Conservation (phyloP, 495 filamentous ascomycete species). For the Neurospora sp. region DNA sequence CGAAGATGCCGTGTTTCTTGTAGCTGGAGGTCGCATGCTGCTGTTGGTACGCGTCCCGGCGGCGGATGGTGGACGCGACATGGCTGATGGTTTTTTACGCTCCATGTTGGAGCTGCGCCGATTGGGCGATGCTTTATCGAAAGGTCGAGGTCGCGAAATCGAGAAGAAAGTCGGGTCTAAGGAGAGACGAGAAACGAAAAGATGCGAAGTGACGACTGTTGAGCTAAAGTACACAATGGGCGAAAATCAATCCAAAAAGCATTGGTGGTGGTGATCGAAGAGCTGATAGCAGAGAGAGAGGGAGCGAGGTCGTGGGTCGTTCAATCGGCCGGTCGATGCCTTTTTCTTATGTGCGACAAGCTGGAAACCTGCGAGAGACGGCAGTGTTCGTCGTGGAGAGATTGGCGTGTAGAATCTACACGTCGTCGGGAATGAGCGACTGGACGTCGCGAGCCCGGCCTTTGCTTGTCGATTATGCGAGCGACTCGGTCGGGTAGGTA, state of each 20-base stretch:
- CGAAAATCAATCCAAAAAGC: background rate
- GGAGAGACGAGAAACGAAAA: background rate
- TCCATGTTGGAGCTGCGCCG: constrained; percentile 19
- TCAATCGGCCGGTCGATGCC: background rate
- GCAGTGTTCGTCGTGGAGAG: background rate
- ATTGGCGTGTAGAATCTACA: background rate
- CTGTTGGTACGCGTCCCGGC: constrained; percentile 12
- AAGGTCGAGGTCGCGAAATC: background rate
- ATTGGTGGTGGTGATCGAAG: background rate
- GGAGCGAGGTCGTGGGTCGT: background rate
- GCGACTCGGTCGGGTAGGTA: background rate
- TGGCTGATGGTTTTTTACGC: constrained; percentile 20
- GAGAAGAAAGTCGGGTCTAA: background rate
- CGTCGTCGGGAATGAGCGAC: background rate
- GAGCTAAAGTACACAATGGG: background rate
- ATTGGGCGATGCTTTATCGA: background rate
- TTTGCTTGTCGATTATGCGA: background rate
- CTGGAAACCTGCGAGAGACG: background rate
- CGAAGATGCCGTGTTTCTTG: constrained; percentile 4
- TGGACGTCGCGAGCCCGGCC: background rate
- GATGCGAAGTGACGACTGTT: constrained; percentile 1
- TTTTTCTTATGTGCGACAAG: background rate
- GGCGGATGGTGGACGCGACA: constrained; percentile 7
- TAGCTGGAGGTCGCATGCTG: constrained; percentile 21
- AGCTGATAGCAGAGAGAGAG: background rate